phyloP scores from a whole-genome alignment of 2,329 filamentous ascomycete genomes.

The Daldinia sp. region DNA sequence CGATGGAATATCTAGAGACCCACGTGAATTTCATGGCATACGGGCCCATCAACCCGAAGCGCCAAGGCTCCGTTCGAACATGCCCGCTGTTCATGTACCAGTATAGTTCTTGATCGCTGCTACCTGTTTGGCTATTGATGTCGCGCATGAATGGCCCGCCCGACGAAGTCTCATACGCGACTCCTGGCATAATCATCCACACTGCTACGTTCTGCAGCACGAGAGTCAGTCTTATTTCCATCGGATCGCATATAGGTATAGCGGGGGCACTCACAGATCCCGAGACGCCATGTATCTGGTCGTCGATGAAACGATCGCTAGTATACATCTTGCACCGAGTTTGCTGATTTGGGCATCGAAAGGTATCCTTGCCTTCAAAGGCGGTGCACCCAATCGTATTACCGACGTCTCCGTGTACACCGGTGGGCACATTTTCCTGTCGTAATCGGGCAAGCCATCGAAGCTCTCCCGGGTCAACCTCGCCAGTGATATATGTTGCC shows the following conservation, averaged over 20 bases:
- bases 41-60: slow-evolving; percentile 39
- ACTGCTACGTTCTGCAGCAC: slow-evolving; percentile 25
- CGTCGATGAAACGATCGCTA: slow-evolving; percentile 38
- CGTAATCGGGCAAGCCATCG: slow-evolving; percentile 36
- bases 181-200: slow-evolving; percentile 40
- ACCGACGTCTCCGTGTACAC: slow-evolving; percentile 37
- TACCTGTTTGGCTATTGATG: slow-evolving; percentile 36
- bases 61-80: slow-evolving; percentile 37
- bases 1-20: neutral
- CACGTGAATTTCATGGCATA: slow-evolving; percentile 38
- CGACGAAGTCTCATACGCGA: slow-evolving; percentile 33
- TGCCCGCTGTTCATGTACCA: slow-evolving; percentile 43
- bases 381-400: slow-evolving; percentile 39
- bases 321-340: slow-evolving; percentile 42
- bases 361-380: slow-evolving; percentile 39
- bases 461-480: slow-evolving; percentile 37
- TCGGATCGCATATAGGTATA: neutral
- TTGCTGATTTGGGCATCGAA: slow-evolving; percentile 32
- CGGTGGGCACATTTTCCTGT: slow-evolving; percentile 24
- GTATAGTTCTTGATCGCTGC: slow-evolving; percentile 37
- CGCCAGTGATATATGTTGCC: slow-evolving; percentile 40
- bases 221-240: neutral
- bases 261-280: slow-evolving; percentile 24
- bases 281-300: slow-evolving; percentile 36
- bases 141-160: slow-evolving; percentile 40